A percentile compares a stretch with the other conserved stretches of the same genome.
These are phyloP conservation scores for Starmerella cellae DNA, from an alignment of 805 yeast species.

Conservation along the genomic window DNA sequence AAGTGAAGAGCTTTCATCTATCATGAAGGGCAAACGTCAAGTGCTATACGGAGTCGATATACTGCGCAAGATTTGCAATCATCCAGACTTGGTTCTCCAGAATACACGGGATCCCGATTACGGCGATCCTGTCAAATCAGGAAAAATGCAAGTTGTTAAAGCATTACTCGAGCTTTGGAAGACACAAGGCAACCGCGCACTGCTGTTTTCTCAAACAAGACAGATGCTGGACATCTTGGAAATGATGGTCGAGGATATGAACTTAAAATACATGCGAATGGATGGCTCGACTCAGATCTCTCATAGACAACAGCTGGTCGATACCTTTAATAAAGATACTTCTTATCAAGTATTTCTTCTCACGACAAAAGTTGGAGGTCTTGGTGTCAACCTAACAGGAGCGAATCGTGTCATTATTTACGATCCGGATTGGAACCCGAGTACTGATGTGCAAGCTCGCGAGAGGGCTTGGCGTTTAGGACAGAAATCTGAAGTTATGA, in stretches of 20 bases:
- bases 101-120: conserved; percentile 29
- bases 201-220: conserved; percentile 82
- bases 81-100: conserved; percentile 67
- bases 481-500: conserved; percentile 81
- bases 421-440: conserved; percentile 98
- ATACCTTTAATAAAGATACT: conserved; percentile 54
- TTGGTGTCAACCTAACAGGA: conserved; percentile 88
- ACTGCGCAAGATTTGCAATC: conserved; percentile 84
- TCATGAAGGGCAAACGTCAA: conserved; percentile 61
- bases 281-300: conserved; percentile 84
- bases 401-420: conserved; percentile 87
- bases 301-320: conserved; percentile 66
- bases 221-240: conserved; percentile 89
- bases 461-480: conserved; percentile 97
- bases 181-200: conserved; percentile 58
- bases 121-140: conserved; percentile 47
- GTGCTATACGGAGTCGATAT: conserved; percentile 83
- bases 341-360: conserved; percentile 54
- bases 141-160: conserved; percentile 81
- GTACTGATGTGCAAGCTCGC: conserved; percentile 92
- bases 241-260: conserved; percentile 38
- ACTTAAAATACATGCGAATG: conserved; percentile 60
- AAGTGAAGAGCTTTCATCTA: conserved; percentile 61
- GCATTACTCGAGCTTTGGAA: conserved; percentile 67
- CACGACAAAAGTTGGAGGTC: conserved; percentile 92